Evolutionary conservation across 2,329 filamentous ascomycete species (phyloP).

Genomic region (Cryphonectria nitschkei): DNA sequence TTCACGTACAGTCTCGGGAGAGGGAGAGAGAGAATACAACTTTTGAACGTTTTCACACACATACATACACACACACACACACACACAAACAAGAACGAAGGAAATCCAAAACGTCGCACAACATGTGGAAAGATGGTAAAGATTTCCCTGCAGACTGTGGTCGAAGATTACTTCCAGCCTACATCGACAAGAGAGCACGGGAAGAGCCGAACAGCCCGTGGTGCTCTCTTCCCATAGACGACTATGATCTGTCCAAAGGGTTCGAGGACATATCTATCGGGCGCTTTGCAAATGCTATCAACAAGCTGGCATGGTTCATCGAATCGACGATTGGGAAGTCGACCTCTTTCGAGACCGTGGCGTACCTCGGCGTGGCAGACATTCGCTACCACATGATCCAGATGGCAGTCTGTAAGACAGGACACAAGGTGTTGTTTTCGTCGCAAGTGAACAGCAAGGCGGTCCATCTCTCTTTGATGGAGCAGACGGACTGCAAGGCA

Average conservation of each 20-base stretch:
- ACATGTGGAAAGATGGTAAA: conserved; percentile 4
- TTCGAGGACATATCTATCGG: conserved; percentile 33
- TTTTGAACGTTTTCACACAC: neutral
- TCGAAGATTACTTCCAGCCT: conserved; percentile 28
- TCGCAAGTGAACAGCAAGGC: conserved; percentile 32
- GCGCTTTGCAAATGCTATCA: conserved; percentile 31
- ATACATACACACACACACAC: no score
- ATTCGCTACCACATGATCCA: conserved; percentile 33
- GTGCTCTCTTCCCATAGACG: conserved; percentile 33
- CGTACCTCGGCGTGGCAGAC: conserved; percentile 32
- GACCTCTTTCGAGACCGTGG: conserved; percentile 30
- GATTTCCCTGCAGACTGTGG: conserved; percentile 21
- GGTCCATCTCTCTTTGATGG: conserved; percentile 32
- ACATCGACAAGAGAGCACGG: conserved; percentile 31
- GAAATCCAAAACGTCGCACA: neutral
- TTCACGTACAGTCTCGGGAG: neutral
- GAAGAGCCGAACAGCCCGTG: conserved; percentile 29
- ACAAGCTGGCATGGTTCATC: conserved; percentile 33
- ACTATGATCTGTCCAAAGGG: conserved; percentile 32
- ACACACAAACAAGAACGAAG: no score
- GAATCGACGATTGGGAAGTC: conserved; percentile 29
- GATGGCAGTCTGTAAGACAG: conserved; percentile 34
- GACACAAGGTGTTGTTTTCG: conserved; percentile 33
- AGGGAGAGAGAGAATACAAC: neutral
- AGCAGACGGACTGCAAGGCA: conserved; percentile 30